A percentile compares a stretch with the other conserved stretches of the same genome.
Evolutionary conservation across 257 asterid genomes (phyloP).

Genomic region (Anisodus acutangulus): DNA sequence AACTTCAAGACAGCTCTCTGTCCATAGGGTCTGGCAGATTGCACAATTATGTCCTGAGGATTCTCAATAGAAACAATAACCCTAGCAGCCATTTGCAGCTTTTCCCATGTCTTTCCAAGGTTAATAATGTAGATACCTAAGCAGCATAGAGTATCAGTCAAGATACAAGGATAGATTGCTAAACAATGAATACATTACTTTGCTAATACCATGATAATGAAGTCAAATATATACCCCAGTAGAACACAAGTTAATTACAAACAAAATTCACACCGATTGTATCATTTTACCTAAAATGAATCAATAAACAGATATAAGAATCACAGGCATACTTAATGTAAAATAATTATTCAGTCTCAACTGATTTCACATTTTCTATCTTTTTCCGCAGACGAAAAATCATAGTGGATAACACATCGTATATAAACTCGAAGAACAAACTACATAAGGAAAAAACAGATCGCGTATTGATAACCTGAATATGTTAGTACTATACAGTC

Average conservation of each 20-base stretch:
- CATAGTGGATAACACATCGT: neutral
- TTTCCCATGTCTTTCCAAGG: slow-evolving; percentile 25
- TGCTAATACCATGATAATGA: too few species aligned
- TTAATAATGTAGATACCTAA: slow-evolving; percentile 26
- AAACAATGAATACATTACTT: neutral
- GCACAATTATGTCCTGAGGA: slow-evolving; percentile 28
- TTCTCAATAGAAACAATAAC: slow-evolving; percentile 26
- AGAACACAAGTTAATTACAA: too few species aligned
- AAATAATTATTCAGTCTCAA: neutral
- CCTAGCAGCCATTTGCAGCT: slow-evolving; percentile 25
- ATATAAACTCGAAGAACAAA: neutral
- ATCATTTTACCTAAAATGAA: too few species aligned
- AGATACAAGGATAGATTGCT: neutral
- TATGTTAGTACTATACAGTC: neutral
- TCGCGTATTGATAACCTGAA: neutral
- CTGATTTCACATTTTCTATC: neutral
- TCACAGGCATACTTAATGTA: neutral
- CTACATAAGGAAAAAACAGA: neutral
- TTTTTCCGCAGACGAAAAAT: neutral
- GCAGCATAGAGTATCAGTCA: neutral
- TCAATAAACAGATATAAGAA: neutral
- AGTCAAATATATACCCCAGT: too few species aligned
- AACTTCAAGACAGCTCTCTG: slow-evolving; percentile 29
- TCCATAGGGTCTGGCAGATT: slow-evolving; percentile 29
- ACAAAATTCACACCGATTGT: too few species aligned